phyloP scores from a whole-genome alignment of 805 yeast species.

The Phaffomyces opuntiae region DNA sequence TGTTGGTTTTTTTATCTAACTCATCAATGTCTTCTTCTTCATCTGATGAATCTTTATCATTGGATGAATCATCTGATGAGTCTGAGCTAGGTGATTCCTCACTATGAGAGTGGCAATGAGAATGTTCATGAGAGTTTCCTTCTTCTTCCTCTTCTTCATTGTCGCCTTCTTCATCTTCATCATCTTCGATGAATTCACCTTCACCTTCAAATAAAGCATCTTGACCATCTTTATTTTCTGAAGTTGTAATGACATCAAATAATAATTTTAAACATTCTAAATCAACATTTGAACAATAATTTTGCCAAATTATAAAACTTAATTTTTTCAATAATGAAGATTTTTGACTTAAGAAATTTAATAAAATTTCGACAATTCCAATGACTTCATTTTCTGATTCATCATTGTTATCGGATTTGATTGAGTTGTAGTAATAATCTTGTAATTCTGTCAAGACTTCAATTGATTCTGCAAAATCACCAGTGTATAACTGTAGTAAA shows the following conservation, averaged over 20 bases:
- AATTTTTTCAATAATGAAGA: conserved; percentile 51
- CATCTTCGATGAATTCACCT: conserved; percentile 41
- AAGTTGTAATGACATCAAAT: conserved; percentile 50
- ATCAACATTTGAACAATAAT: conserved; percentile 41
- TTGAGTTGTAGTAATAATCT: conserved; percentile 44
- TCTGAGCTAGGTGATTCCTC: conserved; percentile 14
- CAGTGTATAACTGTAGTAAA: conserved; percentile 68
- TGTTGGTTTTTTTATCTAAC: conserved; percentile 47
- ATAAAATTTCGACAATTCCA: conserved; percentile 49
- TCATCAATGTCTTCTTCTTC: conserved; percentile 31
- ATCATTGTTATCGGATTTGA: conserved; percentile 26
- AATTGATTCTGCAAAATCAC: conserved; percentile 63
- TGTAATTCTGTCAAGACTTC: conserved; percentile 67
- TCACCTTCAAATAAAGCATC: conserved; percentile 63
- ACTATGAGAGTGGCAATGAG: conserved; percentile 30
- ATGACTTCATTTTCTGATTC: conserved; percentile 33
- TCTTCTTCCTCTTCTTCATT: conserved; percentile 24
- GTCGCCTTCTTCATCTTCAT: conserved; percentile 31
- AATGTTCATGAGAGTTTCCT: conserved; percentile 26
- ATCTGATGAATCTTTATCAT: conserved; percentile 17
- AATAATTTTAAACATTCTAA: conserved; percentile 40
- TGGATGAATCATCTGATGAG: conserved; percentile 22
- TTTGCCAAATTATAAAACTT: conserved; percentile 50
- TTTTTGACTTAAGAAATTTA: conserved; percentile 51
- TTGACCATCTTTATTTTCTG: conserved; percentile 81